Evolutionary conservation across 139 green algal genomes (phyloP).

Genomic region (Chlorella sp.): DNA sequence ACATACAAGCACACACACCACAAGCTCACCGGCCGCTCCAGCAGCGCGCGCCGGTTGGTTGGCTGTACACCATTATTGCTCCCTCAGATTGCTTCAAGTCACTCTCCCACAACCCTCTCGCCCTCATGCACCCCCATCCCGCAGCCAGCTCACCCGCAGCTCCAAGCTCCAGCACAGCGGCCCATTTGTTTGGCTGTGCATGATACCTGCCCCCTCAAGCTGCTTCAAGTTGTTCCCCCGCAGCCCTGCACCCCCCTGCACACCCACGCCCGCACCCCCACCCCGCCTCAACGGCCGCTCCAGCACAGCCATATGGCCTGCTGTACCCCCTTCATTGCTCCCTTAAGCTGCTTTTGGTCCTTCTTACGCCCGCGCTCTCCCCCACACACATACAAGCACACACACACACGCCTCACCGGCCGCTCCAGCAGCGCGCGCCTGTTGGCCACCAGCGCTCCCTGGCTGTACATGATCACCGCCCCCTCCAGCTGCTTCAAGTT

Average conservation of each 20-base stretch:
- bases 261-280: too few relatives aligned
- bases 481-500: constrained; percentile 94
- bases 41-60: constrained; percentile 82
- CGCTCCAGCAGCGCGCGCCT: constrained; percentile 72
- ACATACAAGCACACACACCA: neutral
- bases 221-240: too few relatives aligned
- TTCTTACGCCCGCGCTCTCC: neutral
- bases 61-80: constrained; percentile 81
- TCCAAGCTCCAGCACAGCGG: too few relatives aligned
- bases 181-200: too few relatives aligned
- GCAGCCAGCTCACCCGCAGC: too few relatives aligned
- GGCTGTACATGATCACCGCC: constrained; percentile 81
- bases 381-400: neutral
- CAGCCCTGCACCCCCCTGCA: too few relatives aligned
- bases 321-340: too few relatives aligned
- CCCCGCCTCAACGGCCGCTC: neutral
- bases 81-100: constrained; percentile 93
- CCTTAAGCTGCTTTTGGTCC: too few relatives aligned
- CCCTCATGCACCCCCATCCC: too few relatives aligned
- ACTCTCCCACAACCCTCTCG: constrained; percentile 99
- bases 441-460: constrained; percentile 91
- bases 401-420: neutral
- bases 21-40: constrained; percentile 54
- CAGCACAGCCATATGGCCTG: too few relatives aligned
- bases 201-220: too few relatives aligned